phyloP scores from a whole-genome alignment of 345 rosid genomes.

The Bretschneidera sinensis region DNA sequence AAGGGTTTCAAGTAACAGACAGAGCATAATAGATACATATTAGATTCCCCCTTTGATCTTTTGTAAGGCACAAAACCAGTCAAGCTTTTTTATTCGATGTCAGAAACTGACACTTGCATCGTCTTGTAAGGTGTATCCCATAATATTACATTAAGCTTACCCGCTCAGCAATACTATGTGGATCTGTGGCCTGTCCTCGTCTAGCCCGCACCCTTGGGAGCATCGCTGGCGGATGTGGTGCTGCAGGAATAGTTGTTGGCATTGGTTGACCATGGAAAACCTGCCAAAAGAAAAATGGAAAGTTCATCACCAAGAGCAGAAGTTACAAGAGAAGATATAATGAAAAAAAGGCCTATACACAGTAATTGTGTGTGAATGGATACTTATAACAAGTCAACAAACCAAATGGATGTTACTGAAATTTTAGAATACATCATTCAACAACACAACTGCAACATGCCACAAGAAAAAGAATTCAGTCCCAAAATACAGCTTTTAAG shows the following conservation, averaged over 20 bases:
- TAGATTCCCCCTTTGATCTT: neutral
- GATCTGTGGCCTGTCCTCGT: conserved; percentile 99
- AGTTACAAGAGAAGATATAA: neutral
- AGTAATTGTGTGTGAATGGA: neutral
- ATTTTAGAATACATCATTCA: neutral
- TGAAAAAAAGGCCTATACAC: no score
- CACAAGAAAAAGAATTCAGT: neutral
- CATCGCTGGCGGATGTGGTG: conserved; percentile 88
- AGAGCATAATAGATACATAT: no score
- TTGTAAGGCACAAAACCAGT: neutral
- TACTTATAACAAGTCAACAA: neutral
- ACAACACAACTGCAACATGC: neutral
- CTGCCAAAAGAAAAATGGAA: conserved; percentile 32
- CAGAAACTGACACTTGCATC: conserved; percentile 1
- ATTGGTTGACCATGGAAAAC: conserved; percentile 88
- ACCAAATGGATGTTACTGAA: neutral
- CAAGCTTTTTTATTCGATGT: neutral
- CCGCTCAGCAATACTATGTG: conserved; percentile 98
- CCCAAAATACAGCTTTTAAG: no score
- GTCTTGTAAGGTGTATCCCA: neutral
- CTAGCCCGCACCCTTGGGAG: conserved; percentile 98
- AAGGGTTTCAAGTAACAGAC: neutral
- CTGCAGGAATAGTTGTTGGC: conserved; percentile 59
- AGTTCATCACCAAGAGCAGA: neutral
- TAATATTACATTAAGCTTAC: conserved; percentile 33